Evolutionary conservation across 208 protist genomes (phyloP).

Genomic region (Crithidia fasciculata): DNA sequence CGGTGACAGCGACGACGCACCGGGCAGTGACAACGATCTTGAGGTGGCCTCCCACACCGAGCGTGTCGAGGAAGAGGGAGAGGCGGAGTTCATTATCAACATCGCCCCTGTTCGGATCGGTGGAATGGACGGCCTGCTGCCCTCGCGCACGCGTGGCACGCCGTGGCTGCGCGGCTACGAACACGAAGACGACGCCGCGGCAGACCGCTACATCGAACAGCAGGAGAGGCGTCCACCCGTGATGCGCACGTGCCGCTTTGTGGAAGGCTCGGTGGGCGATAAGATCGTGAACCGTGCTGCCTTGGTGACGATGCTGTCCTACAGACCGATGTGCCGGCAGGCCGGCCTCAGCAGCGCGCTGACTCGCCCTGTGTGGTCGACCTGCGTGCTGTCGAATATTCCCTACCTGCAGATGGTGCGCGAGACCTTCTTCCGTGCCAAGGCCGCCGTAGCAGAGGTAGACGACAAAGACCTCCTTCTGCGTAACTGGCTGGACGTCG

Average conservation of each 20-base stretch:
- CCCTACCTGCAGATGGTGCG: conserved; percentile 56
- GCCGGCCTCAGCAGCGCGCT: conserved; percentile 42
- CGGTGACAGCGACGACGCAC: conserved; percentile 6
- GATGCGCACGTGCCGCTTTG: conserved; percentile 54
- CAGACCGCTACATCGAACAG: conserved; percentile 43
- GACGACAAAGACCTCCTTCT: conserved; percentile 40
- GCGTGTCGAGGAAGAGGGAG: conserved; percentile 33
- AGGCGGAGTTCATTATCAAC: conserved; percentile 46
- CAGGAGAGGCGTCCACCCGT: conserved; percentile 37
- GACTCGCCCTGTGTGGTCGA: conserved; percentile 56
- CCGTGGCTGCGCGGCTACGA: conserved; percentile 54
- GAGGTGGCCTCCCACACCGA: conserved; percentile 28
- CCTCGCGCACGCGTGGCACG: conserved; percentile 44
- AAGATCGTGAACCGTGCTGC: conserved; percentile 50
- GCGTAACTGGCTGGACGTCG: conserved; percentile 35
- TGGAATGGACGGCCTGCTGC: conserved; percentile 50
- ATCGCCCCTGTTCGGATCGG: conserved; percentile 54
- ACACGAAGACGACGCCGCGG: conserved; percentile 23
- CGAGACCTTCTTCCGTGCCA: conserved; percentile 52
- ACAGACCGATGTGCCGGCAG: conserved; percentile 37
- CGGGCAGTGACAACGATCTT: conserved; percentile 11
- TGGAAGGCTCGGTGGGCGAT: conserved; percentile 43
- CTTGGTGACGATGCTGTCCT: conserved; percentile 42
- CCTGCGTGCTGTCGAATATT: conserved; percentile 49
- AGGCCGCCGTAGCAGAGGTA: conserved; percentile 50